Conservation (phyloP, 441 rosid genomes). For the Manihot esculenta region DNA sequence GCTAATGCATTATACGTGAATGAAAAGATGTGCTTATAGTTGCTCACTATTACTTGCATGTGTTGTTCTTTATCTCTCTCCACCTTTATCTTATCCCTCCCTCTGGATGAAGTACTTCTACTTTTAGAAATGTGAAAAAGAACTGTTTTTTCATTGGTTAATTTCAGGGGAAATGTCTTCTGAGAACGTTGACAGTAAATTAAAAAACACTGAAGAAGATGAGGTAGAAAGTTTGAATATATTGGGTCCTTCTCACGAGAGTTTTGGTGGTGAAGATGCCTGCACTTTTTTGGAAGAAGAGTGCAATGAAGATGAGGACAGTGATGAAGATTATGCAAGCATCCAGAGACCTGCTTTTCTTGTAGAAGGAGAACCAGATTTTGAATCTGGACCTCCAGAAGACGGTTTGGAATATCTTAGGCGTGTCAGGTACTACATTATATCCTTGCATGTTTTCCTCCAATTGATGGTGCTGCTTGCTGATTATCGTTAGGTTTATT, state of each 20-base stretch:
- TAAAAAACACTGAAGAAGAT: conserved; percentile 26
- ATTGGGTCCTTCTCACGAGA: conserved; percentile 22
- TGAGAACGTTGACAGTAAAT: conserved; percentile 32
- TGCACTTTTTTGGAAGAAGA: conserved; percentile 34
- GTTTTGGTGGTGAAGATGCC: conserved; percentile 28
- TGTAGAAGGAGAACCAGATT: conserved; percentile 87
- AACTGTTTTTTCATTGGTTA: conserved; percentile 29
- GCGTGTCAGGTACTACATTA: conserved; percentile 67
- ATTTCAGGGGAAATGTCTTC: conserved; percentile 49
- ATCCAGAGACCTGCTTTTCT: conserved; percentile 78
- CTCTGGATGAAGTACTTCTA: neutral
- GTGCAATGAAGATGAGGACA: conserved; percentile 55
- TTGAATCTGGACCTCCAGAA: conserved; percentile 84
- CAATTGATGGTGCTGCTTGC: neutral
- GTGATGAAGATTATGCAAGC: conserved; percentile 65
- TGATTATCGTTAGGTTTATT: neutral
- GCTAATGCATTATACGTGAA: conserved; percentile 17
- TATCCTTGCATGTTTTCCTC: neutral
- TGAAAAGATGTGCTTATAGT: conserved; percentile 11
- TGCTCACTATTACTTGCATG: conserved; percentile 13
- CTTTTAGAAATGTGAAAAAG: conserved; percentile 8
- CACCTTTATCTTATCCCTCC: neutral
- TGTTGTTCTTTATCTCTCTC: neutral
- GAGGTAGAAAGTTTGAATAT: conserved; percentile 25
- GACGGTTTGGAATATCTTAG: conserved; percentile 86